These are phyloP conservation scores for Lactarius vividus DNA, from an alignment of 768 basidiomycete species.

Conservation along the genomic window DNA sequence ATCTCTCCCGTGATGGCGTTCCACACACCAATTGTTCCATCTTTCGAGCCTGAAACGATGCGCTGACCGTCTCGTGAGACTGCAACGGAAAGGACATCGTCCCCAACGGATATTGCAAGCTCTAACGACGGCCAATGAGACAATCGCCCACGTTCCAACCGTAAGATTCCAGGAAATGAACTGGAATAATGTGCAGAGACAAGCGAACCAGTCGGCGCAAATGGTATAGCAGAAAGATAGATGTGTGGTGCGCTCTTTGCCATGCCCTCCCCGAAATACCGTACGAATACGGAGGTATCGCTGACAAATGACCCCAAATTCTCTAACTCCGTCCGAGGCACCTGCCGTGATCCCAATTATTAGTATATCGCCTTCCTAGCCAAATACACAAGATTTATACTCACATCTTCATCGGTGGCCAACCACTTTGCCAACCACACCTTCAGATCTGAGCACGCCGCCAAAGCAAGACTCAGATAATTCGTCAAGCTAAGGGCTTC, in stretches of 20 bases:
- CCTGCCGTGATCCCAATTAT: neutral
- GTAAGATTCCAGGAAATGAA: neutral
- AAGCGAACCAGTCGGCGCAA: neutral
- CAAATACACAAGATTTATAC: neutral
- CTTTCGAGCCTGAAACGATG: constrained; percentile 10
- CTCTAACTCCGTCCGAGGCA: neutral
- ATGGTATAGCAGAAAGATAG: neutral
- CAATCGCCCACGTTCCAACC: neutral
- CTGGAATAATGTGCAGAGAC: neutral
- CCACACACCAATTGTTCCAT: too few species aligned
- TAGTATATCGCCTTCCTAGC: neutral
- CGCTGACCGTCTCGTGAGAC: constrained; percentile 19
- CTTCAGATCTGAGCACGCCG: neutral
- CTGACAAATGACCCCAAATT: neutral
- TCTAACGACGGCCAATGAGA: neutral
- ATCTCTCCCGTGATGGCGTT: neutral
- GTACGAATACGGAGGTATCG: neutral
- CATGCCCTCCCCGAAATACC: neutral
- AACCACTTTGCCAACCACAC: neutral
- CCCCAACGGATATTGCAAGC: neutral
- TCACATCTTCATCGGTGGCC: neutral
- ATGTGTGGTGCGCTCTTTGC: neutral
- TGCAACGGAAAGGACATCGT: neutral
- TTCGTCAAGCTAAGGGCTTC: constrained; percentile 1
- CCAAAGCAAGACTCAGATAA: neutral